phyloP scores from a whole-genome alignment of 2,329 filamentous ascomycete genomes.

The Penicillium oxalicum region DNA sequence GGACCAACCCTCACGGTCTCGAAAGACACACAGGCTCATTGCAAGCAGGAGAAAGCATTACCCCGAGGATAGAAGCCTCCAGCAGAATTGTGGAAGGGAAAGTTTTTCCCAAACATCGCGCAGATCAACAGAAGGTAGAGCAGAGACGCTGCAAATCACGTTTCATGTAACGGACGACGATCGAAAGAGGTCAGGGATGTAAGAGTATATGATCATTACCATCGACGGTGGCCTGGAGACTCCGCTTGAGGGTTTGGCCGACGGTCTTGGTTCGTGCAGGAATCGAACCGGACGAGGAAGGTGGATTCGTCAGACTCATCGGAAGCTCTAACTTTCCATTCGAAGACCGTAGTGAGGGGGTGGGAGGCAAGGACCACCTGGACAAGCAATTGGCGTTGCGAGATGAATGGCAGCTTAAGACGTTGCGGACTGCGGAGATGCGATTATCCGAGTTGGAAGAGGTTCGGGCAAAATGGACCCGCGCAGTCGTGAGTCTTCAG shows the following conservation, averaged over 20 bases:
- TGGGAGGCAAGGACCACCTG: neutral
- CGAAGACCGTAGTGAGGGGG: neutral
- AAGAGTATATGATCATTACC: constrained; percentile 34
- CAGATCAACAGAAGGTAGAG: constrained; percentile 13
- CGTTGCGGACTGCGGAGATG: neutral
- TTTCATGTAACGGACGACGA: constrained; percentile 8
- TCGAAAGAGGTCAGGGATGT: constrained; percentile 9
- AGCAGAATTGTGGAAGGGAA: constrained; percentile 32
- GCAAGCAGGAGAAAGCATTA: constrained; percentile 26
- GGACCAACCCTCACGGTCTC: neutral
- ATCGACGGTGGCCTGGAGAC: constrained; percentile 39
- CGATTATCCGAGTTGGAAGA: too few species aligned
- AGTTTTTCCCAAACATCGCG: constrained; percentile 38
- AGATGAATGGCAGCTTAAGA: neutral
- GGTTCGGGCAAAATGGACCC: too few species aligned
- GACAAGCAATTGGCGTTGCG: neutral
- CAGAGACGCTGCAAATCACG: constrained; percentile 5
- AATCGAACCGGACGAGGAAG: constrained; percentile 37
- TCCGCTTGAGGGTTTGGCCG: constrained; percentile 38
- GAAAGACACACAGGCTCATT: neutral
- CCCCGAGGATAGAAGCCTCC: constrained; percentile 38
- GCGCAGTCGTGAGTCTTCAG: too few species aligned
- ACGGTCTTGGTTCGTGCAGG: constrained; percentile 33
- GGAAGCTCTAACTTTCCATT: constrained; percentile 10
- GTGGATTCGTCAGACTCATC: constrained; percentile 42